Conservation (phyloP, 2,329 filamentous ascomycete genomes). For the Colletotrichum aenigma region DNA sequence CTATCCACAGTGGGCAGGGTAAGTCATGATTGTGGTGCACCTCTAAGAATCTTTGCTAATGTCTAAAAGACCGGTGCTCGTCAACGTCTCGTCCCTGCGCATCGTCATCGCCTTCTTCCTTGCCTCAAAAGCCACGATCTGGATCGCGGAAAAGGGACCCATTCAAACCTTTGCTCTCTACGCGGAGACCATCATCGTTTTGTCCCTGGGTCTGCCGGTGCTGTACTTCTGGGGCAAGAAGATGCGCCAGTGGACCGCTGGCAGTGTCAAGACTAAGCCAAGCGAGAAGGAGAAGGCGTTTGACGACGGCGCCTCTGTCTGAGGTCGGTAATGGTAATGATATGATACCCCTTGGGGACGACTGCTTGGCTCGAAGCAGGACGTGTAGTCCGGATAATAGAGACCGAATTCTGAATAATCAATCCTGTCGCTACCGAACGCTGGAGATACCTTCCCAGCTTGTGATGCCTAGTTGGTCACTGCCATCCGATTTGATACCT, state of each 20-base stretch:
- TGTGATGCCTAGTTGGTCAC: neutral
- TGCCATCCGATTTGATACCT: neutral
- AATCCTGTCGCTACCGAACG: neutral
- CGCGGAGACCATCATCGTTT: slow-evolving; percentile 33
- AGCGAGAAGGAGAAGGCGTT: slow-evolving; percentile 9
- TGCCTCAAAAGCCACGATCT: slow-evolving; percentile 28
- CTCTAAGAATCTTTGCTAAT: neutral
- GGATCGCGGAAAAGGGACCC: slow-evolving; percentile 29
- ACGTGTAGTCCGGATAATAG: neutral
- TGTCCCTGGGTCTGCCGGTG: slow-evolving; percentile 30
- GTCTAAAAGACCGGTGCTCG: slow-evolving; percentile 30
- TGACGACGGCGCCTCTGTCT: neutral
- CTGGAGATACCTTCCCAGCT: neutral
- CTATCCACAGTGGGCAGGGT: slow-evolving; percentile 28
- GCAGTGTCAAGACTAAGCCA: slow-evolving; percentile 23
- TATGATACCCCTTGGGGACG: neutral
- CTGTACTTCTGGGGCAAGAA: slow-evolving; percentile 25
- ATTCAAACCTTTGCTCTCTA: slow-evolving; percentile 32
- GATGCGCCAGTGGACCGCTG: slow-evolving; percentile 31
- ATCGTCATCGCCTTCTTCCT: slow-evolving; percentile 34
- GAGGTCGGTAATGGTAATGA: neutral
- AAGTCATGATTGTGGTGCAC: accelerated
- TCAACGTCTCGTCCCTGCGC: slow-evolving; percentile 34
- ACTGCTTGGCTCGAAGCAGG: neutral
- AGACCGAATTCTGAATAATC: neutral